A percentile compares a stretch with the other conserved stretches of the same genome.
Conservation (phyloP, 176 grass and related monocot genomes). For the Oryza glaberrima region DNA sequence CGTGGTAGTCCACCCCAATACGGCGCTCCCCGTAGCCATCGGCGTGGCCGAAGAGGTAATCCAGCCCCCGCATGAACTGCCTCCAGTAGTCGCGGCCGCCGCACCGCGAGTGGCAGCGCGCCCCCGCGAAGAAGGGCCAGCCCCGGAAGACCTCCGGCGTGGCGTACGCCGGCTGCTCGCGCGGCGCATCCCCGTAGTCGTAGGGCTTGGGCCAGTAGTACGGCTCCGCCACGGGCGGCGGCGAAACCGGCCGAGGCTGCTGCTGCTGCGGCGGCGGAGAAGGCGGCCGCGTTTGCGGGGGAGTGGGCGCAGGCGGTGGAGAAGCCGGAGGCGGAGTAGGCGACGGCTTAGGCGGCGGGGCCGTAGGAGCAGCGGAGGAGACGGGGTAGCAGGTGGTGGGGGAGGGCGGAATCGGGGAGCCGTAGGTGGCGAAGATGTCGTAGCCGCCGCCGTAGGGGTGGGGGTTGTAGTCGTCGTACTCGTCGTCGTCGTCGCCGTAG, state of each 20-base stretch:
- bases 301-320: not conserved
- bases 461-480: conserved; percentile 83
- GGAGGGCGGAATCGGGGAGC: conserved; percentile 54
- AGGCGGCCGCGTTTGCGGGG: not conserved
- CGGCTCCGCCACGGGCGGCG: conserved; percentile 42
- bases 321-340: too few relatives aligned
- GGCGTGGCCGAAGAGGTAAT: conserved; percentile 85
- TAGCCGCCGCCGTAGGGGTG: conserved; percentile 88
- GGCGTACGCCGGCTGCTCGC: conserved; percentile 37
- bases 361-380: conserved; percentile 24
- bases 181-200: conserved; percentile 49
- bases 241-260: not conserved
- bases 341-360: conserved; percentile 2
- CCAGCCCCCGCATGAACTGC: conserved; percentile 69
- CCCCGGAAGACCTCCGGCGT: conserved; percentile 64
- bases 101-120: conserved; percentile 26
- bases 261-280: not conserved
- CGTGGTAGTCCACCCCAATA: conserved; percentile 58
- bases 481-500: conserved; percentile 57
- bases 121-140: conserved; percentile 39
- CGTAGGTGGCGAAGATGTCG: conserved; percentile 74
- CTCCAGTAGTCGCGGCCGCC: conserved; percentile 63
- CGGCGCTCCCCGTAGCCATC: conserved; percentile 83
- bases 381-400: conserved; percentile 48
- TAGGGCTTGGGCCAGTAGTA: conserved; percentile 68